Conservation (phyloP, 2,329 filamentous ascomycete genomes). For the Colletotrichum liriopes region DNA sequence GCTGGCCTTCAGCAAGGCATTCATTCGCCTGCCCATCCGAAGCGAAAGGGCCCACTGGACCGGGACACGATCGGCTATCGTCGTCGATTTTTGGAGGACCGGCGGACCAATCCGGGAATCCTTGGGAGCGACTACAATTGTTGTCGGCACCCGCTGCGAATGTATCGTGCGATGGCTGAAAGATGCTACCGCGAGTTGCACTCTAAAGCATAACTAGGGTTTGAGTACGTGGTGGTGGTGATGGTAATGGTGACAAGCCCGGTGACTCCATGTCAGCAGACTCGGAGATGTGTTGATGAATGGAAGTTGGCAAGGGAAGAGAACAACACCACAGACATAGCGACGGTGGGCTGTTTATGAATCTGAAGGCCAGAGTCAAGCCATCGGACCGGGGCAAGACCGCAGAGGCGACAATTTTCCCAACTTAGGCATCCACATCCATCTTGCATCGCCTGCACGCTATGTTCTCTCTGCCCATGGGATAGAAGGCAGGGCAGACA, state of each 20-base stretch:
- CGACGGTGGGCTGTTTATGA: constrained; percentile 5
- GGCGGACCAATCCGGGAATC: neutral
- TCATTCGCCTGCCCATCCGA: neutral
- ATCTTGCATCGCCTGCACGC: neutral
- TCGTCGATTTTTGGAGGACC: neutral
- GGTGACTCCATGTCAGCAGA: neutral
- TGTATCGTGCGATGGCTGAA: neutral
- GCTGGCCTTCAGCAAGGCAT: neutral
- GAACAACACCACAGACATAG: neutral
- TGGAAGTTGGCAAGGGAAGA: too few species aligned
- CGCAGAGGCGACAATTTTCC: neutral
- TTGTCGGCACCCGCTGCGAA: neutral
- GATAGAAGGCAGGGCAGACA: neutral
- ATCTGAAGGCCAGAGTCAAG: neutral
- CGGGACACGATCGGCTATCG: neutral
- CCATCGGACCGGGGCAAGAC: neutral
- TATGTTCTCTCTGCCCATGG: neutral
- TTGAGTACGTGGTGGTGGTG: neutral
- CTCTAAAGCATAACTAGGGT: neutral
- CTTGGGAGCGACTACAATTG: neutral
- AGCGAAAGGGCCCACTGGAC: neutral
- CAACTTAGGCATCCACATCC: constrained; percentile 22
- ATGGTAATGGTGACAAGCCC: neutral
- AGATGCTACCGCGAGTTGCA: neutral
- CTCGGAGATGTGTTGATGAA: neutral